A percentile compares a stretch with the other conserved stretches of the same genome.
These are phyloP conservation scores for Stachybotrys chlorohalonatus DNA, from an alignment of 2,329 filamentous ascomycete genomes.

Conservation along the genomic window DNA sequence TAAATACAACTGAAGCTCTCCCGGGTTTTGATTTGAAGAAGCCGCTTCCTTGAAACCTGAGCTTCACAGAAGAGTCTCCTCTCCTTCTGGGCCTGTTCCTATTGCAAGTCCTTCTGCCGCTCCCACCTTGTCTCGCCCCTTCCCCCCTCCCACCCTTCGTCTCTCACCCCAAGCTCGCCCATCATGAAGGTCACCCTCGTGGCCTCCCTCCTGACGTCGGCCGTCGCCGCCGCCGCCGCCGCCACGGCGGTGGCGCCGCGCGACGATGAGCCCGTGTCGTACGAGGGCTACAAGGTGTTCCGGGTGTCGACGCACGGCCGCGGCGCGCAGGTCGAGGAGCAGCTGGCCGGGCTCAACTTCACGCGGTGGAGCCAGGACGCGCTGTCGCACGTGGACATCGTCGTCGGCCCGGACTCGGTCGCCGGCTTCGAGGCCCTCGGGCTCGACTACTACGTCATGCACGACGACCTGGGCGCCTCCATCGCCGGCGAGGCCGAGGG, in stretches of 20 bases:
- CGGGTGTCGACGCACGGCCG: slow-evolving; percentile 34
- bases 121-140: too few relatives aligned
- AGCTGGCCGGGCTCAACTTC: slow-evolving; percentile 16
- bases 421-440: slow-evolving; percentile 17
- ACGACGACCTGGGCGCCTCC: slow-evolving; percentile 18
- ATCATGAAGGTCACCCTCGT: slow-evolving; percentile 40
- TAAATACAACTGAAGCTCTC: neutral
- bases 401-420: slow-evolving; percentile 19
- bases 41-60: neutral
- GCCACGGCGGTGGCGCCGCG: neutral
- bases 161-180: slow-evolving; percentile 13
- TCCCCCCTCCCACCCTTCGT: neutral
- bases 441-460: slow-evolving; percentile 18
- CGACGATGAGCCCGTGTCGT: slow-evolving; percentile 11
- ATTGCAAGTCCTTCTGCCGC: too few relatives aligned
- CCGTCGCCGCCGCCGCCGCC: slow-evolving; percentile 9
- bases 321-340: slow-evolving; percentile 21
- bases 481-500: slow-evolving; percentile 16
- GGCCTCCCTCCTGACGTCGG: slow-evolving; percentile 3
- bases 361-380: slow-evolving; percentile 11
- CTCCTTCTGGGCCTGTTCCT: neutral
- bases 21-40: neutral
- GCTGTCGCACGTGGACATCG: slow-evolving; percentile 18
- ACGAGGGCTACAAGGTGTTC: slow-evolving; percentile 28
- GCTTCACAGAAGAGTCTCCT: neutral